Evolutionary conservation across 2,329 filamentous ascomycete genomes (phyloP).

Genomic region (Cytospora piceicola): DNA sequence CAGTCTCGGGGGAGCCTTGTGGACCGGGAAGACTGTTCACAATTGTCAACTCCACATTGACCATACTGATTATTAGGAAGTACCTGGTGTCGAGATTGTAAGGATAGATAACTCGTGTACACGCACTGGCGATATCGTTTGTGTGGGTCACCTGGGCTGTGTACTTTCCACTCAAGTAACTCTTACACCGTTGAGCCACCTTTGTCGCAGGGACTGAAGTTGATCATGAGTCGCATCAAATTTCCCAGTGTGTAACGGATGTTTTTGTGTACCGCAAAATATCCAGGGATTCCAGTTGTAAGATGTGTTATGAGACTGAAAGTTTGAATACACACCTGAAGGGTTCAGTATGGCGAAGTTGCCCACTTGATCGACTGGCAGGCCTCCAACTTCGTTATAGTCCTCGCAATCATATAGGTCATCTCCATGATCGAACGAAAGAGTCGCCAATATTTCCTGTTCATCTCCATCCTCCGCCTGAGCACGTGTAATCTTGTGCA

Average conservation of each 20-base stretch:
- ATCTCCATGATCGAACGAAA: background rate
- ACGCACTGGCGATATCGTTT: no score
- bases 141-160: no score
- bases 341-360: slow-evolving; percentile 9
- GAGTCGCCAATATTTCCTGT: background rate
- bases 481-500: background rate
- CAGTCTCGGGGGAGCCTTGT: background rate
- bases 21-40: background rate
- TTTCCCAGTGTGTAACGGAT: background rate
- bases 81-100: no score
- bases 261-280: background rate
- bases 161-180: background rate
- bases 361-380: background rate
- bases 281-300: background rate
- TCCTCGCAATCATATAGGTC: slow-evolving; percentile 23
- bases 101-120: no score
- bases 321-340: background rate
- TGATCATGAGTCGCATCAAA: background rate
- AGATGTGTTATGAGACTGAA: background rate
- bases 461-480: background rate
- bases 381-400: background rate
- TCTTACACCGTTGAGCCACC: background rate
- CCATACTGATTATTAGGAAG: no score
- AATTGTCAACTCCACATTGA: background rate
- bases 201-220: background rate